Percentiles rank a stretch among this genome's conserved stretches.
Evolutionary conservation across 1,139 yeast genomes (phyloP).

Genomic region (Candida tropicalis): DNA sequence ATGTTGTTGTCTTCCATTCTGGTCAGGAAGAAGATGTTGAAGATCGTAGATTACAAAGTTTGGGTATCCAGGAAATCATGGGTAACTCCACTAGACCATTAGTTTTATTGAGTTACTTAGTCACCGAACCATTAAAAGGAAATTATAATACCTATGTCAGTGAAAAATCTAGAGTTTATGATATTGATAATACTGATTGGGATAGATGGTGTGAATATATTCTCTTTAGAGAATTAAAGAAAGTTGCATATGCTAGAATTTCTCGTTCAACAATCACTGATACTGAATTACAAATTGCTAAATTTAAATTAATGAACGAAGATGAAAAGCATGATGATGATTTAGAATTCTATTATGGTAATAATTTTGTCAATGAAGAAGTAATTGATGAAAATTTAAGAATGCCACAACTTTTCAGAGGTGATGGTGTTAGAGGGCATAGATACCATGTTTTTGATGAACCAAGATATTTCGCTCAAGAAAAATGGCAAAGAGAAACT

Average conservation of each 20-base stretch:
- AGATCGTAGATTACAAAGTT: conserved; percentile 86
- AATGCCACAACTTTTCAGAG: conserved; percentile 82
- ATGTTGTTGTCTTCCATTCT: conserved; percentile 94
- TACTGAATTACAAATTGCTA: conserved; percentile 94
- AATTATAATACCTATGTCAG: conserved; percentile 92
- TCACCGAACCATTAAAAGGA: conserved; percentile 82
- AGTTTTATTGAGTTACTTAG: conserved; percentile 84
- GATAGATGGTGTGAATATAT: conserved; percentile 99
- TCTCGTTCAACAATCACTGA: conserved; percentile 94
- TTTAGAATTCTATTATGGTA: conserved; percentile 53
- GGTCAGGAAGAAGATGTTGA: conserved; percentile 98
- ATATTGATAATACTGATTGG: conserved; percentile 91
- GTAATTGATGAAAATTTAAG: conserved; percentile 63
- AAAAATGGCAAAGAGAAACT: conserved; percentile 13
- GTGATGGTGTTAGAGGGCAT: conserved; percentile 96
- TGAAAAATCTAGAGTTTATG: conserved; percentile 82
- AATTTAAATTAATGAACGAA: conserved; percentile 66
- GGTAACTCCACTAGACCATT: conserved; percentile 76
- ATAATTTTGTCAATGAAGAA: conserved; percentile 55
- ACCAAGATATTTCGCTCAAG: conserved; percentile 69
- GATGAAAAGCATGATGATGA: conserved; percentile 41
- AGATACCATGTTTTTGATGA: conserved; percentile 92
- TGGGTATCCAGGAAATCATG: conserved; percentile 78
- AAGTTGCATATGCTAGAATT: conserved; percentile 92
- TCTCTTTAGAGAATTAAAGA: conserved; percentile 79